phyloP scores from a whole-genome alignment of 2,329 filamentous ascomycete genomes.

The Sclerotiophoma versabilis region DNA sequence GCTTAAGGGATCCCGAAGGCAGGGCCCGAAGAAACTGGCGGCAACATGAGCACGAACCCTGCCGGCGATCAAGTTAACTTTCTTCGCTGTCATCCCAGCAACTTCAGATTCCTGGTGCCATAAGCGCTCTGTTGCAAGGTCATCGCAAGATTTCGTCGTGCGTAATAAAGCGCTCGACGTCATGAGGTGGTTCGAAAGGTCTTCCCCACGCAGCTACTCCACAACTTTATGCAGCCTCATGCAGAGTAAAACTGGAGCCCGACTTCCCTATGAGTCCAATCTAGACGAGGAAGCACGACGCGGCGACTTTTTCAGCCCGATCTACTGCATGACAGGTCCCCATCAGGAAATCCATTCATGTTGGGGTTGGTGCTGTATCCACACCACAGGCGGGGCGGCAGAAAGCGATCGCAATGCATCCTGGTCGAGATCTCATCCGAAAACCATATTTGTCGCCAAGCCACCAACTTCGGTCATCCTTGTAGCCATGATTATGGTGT shows the following conservation, averaged over 20 bases:
- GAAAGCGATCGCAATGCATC: slow-evolving; percentile 7
- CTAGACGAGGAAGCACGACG: background rate
- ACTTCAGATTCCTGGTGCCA: no score
- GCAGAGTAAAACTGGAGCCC: slow-evolving; percentile 2
- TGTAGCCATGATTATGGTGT: background rate
- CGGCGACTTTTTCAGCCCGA: slow-evolving; percentile 5
- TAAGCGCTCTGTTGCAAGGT: no score
- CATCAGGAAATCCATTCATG: background rate
- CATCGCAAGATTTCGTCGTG: background rate
- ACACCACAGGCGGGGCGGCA: background rate
- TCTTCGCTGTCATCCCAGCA: background rate
- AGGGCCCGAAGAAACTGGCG: background rate
- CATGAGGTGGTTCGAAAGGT: background rate
- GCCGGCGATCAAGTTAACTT: background rate
- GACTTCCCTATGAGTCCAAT: background rate
- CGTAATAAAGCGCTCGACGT: background rate
- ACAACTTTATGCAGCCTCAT: slow-evolving; percentile 6
- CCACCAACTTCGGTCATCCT: background rate
- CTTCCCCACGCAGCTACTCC: slow-evolving; percentile 1
- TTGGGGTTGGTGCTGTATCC: background rate
- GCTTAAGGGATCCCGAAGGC: slow-evolving; percentile 2
- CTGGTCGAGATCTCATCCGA: slow-evolving; percentile 5
- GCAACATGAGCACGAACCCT: background rate
- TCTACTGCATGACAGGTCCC: slow-evolving; percentile 13
- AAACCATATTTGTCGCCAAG: background rate